phyloP scores from a whole-genome alignment of 140 eudicot genomes.

The Flaveria floridana region DNA sequence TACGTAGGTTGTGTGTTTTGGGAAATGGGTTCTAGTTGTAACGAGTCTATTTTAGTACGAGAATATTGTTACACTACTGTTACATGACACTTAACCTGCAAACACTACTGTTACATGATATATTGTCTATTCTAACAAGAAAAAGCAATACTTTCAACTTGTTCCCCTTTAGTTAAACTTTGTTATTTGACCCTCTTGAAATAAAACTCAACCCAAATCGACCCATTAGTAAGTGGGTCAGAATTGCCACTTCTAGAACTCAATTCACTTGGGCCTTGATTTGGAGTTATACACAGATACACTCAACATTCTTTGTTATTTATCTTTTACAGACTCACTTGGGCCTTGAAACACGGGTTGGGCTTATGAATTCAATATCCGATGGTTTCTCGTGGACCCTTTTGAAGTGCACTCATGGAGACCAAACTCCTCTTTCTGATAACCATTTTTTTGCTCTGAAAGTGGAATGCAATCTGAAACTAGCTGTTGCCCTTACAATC shows the following conservation, averaged over 20 bases:
- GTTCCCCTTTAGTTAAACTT: neutral
- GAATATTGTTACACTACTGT: no score
- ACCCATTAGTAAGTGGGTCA: neutral
- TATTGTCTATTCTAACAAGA: neutral
- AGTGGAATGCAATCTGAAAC: conserved; percentile 89
- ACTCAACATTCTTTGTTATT: conserved; percentile 11
- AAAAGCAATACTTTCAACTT: neutral
- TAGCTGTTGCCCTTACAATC: conserved; percentile 88
- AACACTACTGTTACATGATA: neutral
- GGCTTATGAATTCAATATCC: conserved; percentile 49
- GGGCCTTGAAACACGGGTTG: conserved; percentile 74
- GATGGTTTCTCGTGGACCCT: conserved; percentile 84
- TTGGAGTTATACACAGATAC: neutral
- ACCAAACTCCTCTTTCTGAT: conserved; percentile 60
- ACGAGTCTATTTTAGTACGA: conserved; percentile 1
- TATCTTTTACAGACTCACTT: conserved; percentile 52
- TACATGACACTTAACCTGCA: neutral
- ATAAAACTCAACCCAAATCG: conserved; percentile 7
- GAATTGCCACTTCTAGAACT: conserved; percentile 12
- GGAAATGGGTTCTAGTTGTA: conserved; percentile 5
- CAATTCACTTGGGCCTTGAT: neutral
- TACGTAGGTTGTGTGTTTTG: neutral
- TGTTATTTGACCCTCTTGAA: neutral
- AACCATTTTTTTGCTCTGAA: conserved; percentile 66
- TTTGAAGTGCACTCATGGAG: conserved; percentile 80